phyloP scores from a whole-genome alignment of 192 early-diverging fungal genomes.

The Chytriomyces hyalinus region DNA sequence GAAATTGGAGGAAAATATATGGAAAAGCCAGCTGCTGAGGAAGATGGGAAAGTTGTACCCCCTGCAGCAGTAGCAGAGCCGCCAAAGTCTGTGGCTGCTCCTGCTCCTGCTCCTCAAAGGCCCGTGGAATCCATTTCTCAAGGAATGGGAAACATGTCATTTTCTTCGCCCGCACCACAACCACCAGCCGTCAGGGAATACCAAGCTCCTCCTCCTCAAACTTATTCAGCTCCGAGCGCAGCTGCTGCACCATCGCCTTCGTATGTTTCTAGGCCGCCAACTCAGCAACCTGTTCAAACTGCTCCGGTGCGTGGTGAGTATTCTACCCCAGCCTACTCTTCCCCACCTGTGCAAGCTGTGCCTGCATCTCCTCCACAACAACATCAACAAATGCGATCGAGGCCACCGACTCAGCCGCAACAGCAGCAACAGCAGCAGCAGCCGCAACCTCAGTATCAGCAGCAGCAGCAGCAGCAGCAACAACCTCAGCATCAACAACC shows the following conservation, averaged over 20 bases:
- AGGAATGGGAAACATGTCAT: neutral
- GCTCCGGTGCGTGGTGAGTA: neutral
- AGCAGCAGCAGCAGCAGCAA: conserved; percentile 1
- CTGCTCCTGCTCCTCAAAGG: neutral
- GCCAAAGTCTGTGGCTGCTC: neutral
- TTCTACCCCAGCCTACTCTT: neutral
- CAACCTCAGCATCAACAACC: neutral
- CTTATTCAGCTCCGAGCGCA: neutral
- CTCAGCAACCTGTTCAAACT: neutral
- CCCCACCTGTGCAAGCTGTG: conserved; percentile 1
- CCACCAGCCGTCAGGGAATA: neutral
- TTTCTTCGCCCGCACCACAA: neutral
- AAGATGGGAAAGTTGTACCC: neutral
- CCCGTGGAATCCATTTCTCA: neutral
- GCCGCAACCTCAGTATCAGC: neutral
- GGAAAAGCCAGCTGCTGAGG: conserved; percentile 5
- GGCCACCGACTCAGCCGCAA: neutral
- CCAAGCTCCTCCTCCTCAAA: neutral
- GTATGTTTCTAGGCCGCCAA: too few species aligned
- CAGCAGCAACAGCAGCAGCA: neutral
- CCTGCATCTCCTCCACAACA: neutral
- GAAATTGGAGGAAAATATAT: conserved; percentile 47
- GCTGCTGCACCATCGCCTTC: neutral
- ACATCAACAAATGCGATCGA: neutral
- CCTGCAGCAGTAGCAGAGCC: neutral